Evolutionary conservation across 306 rosid species (phyloP), one percentile per base, ranked within the genome.

Genomic region (Styphnolobium japonicum): DNA sequence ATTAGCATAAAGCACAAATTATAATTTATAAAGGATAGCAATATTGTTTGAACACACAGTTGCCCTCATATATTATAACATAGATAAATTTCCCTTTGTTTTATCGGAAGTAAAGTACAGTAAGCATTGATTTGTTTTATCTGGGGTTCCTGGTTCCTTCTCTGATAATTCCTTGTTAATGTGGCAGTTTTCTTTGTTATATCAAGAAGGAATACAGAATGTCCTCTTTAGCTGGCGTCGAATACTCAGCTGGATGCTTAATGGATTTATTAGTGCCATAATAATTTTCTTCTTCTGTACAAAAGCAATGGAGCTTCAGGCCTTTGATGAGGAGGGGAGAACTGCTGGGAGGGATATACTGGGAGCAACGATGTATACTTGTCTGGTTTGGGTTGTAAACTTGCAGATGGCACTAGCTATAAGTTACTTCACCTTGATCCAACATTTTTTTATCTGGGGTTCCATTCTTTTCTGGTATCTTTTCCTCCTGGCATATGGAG

Each of bases 121-220:
- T 4, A 67, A 63, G 36, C 76, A 15, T 60, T 64, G 21, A 51
- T 66, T 34, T 68, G 4, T 16, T 25, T 53, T 16, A 10, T 53
- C 18, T 69, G 37, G 64, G 2, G 7, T 23, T 78, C 36, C 29
- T 73, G 16, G 46, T 77, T 67, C 23, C 76, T 58, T 18, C 14
- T 45, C 48, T 55, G 22, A 63, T 46, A n/a, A 61, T 66, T 66
- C 18, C 51, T 67, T 82, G 78, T 88, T 62, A 34, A 73, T 75
- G 80, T 78, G 42, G 79, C 97, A 95, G 97, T 96, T 93, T 87
- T 97, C 99, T 76, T 73, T 85, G 76, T 72, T 96, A 85, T 96
- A 96, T 92, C 98, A 92, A 88, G 90, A 95, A 95, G 99, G 99
- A 27, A 98, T 93, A 37, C 91, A 92, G 39, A 96, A 96, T 70